Evolutionary conservation across 305 asterid species (phyloP), one percentile per base, ranked within the genome.

Genomic region (Fraxinus dipetala): DNA sequence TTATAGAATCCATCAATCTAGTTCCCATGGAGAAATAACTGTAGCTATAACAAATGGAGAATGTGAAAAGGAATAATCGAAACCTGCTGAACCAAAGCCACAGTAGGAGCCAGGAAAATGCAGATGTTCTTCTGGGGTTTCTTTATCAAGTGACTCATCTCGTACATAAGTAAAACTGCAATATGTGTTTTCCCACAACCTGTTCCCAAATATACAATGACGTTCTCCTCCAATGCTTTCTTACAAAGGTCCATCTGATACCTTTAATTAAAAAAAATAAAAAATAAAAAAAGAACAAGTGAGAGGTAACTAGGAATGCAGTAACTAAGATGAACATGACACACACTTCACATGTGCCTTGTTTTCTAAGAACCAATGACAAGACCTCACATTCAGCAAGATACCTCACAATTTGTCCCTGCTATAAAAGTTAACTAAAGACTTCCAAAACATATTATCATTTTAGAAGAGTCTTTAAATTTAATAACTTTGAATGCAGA

Each of bases 151-250:
- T 91, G 94, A 5, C 95, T 85, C 98, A 96, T 96, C 91, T 94
- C 99, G 81, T 93, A 89, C 26, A 96, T 96, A 83, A 96, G 94
- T 88, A 96, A 90, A 81, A 87, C 88, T 28, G 99, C 99, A 78
- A 96, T 94, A 85, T 91, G 99, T 36, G 99, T 96, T 88, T 96
- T 96, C 79, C 99, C 99, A 85, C 97, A 93, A 28, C 98, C 99
- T 43, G 99, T 96, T 90, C 91, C 98, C 86, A 94, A 85, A 87
- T 89, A 96, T 76, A 92, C 95, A 76, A 94, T 78, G 74, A 91
- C 85, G 89, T 96, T 96, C 91, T 96, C 98, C 85, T 92, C 86
- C 87, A 92, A 75, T 35, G 98, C 99, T 88, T 91, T 96, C 88
- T 87, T 83, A 86, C 98, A 96, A 79, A 96, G 97, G 82, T 93